Base-by-base conservation (phyloP, 2,329 filamentous ascomycete genomes). In the Fusarium illudens region DNA sequence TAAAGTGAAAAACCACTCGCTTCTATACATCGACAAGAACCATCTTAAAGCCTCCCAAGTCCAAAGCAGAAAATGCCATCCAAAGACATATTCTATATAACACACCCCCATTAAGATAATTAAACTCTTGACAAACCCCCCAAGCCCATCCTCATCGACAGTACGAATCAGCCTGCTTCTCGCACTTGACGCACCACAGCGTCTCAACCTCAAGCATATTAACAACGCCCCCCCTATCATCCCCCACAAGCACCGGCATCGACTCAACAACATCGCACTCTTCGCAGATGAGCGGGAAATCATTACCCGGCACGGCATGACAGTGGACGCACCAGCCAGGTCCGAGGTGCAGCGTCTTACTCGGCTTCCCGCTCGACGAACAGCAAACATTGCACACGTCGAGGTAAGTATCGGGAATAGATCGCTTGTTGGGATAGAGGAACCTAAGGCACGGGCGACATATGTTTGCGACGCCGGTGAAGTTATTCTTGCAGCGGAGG, bases 171-270 rank as follows among this genome's bases (percentile, higher is more conserved):
- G 63, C 71, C 2, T 25, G 10, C 0, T 64, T 66, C 0, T 9
- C 33, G 19, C 71, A 73, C 3, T 17, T 29, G 10, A 55, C 36
- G n/a, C 71, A 73, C 71, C 71, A 73, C 9, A 73, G 17, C 3
- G 15, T 65, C n/a, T 32, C 46, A 9, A 71, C 59, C 20, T 59
- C 42, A 0, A 68, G 36, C 65, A 73, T 58, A 9, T 71, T 62
- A 4, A 73, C 61, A 6, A 29, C 10, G 0, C 58, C 65, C 0
- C 65, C 71, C n/a, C 17, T 42, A 3, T 63, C 63, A 44, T 70
- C 50, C 3, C 9, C 59, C 0, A 73, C 68, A 4, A 2, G 4
- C 4, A 46, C 3, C 0, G 71, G 71, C 6, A 71, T 19, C 3
- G 63, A 55, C 8, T 25, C 42, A 8, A 50, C 12, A 3, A 33